Evolutionary conservation across 2,329 filamentous ascomycete genomes (phyloP).

Genomic region (Cladophialophora immunda): DNA sequence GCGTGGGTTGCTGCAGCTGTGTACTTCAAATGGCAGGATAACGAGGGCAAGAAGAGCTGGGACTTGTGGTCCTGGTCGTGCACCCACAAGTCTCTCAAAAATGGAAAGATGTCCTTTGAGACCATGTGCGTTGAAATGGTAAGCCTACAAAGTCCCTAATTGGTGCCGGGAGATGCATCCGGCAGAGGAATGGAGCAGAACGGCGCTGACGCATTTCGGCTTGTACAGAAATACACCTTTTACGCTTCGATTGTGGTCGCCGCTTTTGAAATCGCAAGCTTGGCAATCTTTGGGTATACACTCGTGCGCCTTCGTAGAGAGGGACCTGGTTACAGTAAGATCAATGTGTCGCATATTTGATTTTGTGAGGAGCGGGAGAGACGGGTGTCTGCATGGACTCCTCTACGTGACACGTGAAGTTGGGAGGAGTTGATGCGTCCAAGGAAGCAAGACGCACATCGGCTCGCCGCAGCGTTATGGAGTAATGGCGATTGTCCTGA

Average conservation of each 20-base stretch:
- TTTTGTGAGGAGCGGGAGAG: background rate
- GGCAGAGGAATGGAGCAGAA: background rate
- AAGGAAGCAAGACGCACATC: background rate
- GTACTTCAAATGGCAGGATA: slow-evolving; percentile 27
- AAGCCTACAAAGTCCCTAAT: slow-evolving; percentile 16
- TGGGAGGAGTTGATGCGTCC: background rate
- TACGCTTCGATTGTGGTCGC: slow-evolving; percentile 15
- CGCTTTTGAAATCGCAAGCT: slow-evolving; percentile 16
- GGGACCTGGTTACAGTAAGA: slow-evolving; percentile 20
- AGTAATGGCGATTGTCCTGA: background rate
- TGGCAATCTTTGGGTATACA: slow-evolving; percentile 13
- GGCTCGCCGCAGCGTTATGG: background rate
- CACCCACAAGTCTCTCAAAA: slow-evolving; percentile 17
- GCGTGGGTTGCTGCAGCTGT: slow-evolving; percentile 24
- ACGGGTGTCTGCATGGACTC: background rate
- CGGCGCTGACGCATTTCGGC: background rate
- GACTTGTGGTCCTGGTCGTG: slow-evolving; percentile 27
- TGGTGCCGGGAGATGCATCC: background rate
- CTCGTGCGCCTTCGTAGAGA: background rate
- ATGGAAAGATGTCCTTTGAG: slow-evolving; percentile 30
- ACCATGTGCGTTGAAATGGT: slow-evolving; percentile 31
- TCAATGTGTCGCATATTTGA: slow-evolving; percentile 18
- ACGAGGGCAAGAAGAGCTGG: slow-evolving; percentile 21
- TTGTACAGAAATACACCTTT: slow-evolving; percentile 18
- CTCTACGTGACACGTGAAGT: background rate